A percentile compares a stretch with the other conserved stretches of the same genome.
These are phyloP conservation scores for Breynia disticha DNA, from an alignment of 441 rosid genomes.

Conservation along the genomic window DNA sequence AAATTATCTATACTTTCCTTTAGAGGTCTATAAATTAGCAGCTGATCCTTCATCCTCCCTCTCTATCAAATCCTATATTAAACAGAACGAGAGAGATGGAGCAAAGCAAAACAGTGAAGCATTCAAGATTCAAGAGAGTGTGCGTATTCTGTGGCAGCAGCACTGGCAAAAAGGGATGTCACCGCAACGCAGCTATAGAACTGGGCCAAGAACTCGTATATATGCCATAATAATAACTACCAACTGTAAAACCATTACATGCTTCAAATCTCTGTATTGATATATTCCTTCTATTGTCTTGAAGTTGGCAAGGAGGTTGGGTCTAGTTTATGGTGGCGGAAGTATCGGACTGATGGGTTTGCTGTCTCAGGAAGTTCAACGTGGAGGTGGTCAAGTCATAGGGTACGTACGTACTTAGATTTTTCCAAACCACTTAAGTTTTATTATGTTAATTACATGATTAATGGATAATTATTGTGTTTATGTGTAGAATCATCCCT, in stretches of 20 bases:
- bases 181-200: constrained; percentile 56
- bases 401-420: no score
- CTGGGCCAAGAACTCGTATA: constrained; percentile 71
- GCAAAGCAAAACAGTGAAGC: constrained; percentile 15
- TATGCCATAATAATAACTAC: no score
- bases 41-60: not conserved
- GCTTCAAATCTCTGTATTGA: not conserved
- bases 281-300: not conserved
- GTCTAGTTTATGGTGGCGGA: constrained; percentile 81
- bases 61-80: not conserved
- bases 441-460: no score
- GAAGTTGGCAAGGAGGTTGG: constrained; percentile 48
- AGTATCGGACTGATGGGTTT: constrained; percentile 74
- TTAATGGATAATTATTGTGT: not conserved
- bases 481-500: constrained; percentile 56
- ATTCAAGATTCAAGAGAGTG: constrained; percentile 58
- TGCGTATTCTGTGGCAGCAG: constrained; percentile 83
- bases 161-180: constrained; percentile 55
- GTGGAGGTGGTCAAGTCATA: constrained; percentile 59
- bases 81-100: constrained; percentile 14
- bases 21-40: constrained; percentile 11
- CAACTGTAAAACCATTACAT: no score
- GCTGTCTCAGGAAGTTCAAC: constrained; percentile 61
- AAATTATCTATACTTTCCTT: constrained; percentile 5
- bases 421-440: no score